Evolutionary conservation across 805 yeast species (phyloP), one percentile per base, ranked within the genome.

Genomic region (Saccharomycopsis fermentans): DNA sequence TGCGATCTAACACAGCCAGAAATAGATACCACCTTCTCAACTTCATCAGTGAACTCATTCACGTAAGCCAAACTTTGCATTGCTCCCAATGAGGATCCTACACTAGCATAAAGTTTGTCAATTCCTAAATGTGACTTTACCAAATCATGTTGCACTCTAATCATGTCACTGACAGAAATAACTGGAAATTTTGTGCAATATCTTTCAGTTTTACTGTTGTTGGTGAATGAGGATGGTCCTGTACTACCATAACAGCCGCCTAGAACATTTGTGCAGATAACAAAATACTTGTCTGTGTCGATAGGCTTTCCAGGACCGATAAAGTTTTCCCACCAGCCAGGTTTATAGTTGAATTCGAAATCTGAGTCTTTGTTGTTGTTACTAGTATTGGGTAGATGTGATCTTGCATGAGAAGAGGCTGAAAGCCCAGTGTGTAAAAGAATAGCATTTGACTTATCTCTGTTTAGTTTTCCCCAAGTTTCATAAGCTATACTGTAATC

Each of bases 61-160:
- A 90, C 96, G 70, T 83, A 88, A 0, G 97, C 96, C 58, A 91
- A 76, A 8, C 92, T 84, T 73, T 90, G 97, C 97, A 91, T 90
- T n/a, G 97, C 97, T n/a, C 97, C 97, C 95, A 91, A 88, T 0
- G 96, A 88, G 2, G 96, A 84, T 5, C 97, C 97, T 6, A 91
- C 82, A 1, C 89, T 80, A 1, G 96, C 96, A 69, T 82, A 81
- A 27, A 91, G 71, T 68, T 81, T 85, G 1, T 65, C 54, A 34
- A 86, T 85, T 1, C 84, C 83, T 59, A 90, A 81, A 52, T 79
- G 81, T 52, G 83, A 79, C 29, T 71, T 73, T 19, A 91, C 75
- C 50, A 91, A 72, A 55, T 86, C 76, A 59, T 87, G 78, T 72
- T 91, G 97, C 0, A 95, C 96, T 56, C 96, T 75, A 1, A 88